These are phyloP conservation scores for Ilex aquifolium DNA, from an alignment of 257 asterid genomes.

Conservation along the genomic window DNA sequence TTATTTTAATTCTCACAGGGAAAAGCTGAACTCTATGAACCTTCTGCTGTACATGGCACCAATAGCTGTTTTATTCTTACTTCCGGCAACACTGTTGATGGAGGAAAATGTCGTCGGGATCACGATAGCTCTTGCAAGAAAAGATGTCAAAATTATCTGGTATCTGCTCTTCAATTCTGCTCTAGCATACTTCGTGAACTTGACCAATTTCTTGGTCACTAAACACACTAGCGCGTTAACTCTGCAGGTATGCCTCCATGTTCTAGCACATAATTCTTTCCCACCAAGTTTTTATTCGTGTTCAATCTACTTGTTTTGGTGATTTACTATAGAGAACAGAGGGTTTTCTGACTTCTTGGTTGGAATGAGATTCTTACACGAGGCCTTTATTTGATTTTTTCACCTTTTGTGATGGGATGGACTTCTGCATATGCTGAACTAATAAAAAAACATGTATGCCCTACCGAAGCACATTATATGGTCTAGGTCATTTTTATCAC, in stretches of 20 bases:
- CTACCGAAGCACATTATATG: too few relatives aligned
- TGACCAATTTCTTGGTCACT: slow-evolving; percentile 92
- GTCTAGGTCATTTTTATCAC: too few relatives aligned
- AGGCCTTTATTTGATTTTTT: too few relatives aligned
- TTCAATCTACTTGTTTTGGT: too few relatives aligned
- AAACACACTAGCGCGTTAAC: slow-evolving; percentile 92
- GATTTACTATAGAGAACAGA: too few relatives aligned
- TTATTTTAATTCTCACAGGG: slow-evolving; percentile 35
- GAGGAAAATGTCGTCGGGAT: slow-evolving; percentile 76
- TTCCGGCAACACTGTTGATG: slow-evolving; percentile 71
- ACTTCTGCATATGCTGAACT: too few relatives aligned
- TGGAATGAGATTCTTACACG: too few relatives aligned
- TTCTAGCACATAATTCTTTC: not conserved
- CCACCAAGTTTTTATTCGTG: not conserved
- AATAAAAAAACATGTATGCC: too few relatives aligned
- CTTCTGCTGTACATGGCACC: slow-evolving; percentile 96
- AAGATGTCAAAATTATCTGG: slow-evolving; percentile 55
- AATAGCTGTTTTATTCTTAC: slow-evolving; percentile 59
- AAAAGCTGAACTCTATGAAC: slow-evolving; percentile 84
- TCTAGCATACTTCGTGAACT: slow-evolving; percentile 75
- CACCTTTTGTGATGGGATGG: too few relatives aligned
- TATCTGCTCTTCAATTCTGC: slow-evolving; percentile 70
- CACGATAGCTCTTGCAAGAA: slow-evolving; percentile 64
- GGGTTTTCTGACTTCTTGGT: too few relatives aligned
- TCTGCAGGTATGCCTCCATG: slow-evolving; percentile 57